phyloP scores from a whole-genome alignment of 1,284 basidiomycete species.

The Agaricales sp. region DNA sequence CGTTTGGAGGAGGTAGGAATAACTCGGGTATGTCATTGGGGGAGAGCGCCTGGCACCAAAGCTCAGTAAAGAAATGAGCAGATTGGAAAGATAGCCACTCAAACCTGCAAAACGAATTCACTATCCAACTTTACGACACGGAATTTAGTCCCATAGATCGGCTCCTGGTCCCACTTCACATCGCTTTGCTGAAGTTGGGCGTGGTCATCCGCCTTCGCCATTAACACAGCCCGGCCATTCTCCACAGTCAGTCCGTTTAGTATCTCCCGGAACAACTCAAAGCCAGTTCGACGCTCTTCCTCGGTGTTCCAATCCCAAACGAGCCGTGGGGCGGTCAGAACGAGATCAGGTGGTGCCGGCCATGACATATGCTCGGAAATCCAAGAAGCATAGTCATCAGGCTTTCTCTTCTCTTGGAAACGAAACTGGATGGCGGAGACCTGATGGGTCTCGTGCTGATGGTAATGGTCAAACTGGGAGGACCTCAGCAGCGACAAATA shows the following conservation, averaged over 20 bases:
- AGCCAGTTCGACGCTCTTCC: conserved; percentile 24
- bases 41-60: conserved; percentile 38
- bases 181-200: conserved; percentile 39
- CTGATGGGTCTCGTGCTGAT: conserved; percentile 72
- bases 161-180: conserved; percentile 58
- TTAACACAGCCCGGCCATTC: conserved; percentile 66
- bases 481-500: conserved; percentile 79
- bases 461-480: conserved; percentile 59
- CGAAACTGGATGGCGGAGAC: conserved; percentile 77
- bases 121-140: conserved; percentile 57
- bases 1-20: conserved; percentile 76
- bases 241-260: conserved; percentile 53
- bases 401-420: conserved; percentile 80
- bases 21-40: conserved; percentile 61
- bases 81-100: conserved; percentile 6
- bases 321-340: conserved; percentile 69
- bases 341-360: conserved; percentile 73
- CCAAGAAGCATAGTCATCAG: conserved; percentile 75
- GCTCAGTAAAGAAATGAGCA: conserved; percentile 6
- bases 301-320: conserved; percentile 67
- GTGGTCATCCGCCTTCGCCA: conserved; percentile 65
- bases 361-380: conserved; percentile 71
- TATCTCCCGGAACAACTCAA: conserved; percentile 51
- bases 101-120: conserved; percentile 54
- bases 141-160: conserved; percentile 85